A percentile compares a stretch with the other conserved stretches of the same genome.
These are phyloP conservation scores for Alternaria gaisen DNA, from an alignment of 2,329 filamentous ascomycete genomes.

Conservation along the genomic window DNA sequence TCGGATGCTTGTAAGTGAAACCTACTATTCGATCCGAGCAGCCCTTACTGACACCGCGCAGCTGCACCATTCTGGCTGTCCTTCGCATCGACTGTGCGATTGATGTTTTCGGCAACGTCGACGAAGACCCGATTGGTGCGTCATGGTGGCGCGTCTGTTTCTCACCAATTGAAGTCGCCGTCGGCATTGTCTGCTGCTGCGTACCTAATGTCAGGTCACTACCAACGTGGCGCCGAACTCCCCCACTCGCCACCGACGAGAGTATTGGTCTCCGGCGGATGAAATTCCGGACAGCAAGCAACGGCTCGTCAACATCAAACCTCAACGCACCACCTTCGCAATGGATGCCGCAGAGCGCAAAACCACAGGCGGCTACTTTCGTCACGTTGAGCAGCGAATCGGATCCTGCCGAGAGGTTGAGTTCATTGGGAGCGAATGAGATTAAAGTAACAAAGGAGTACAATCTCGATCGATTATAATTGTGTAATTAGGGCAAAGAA, in stretches of 20 bases:
- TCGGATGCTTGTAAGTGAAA: slow-evolving; percentile 29
- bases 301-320: slow-evolving; percentile 29
- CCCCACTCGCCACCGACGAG: slow-evolving; percentile 14
- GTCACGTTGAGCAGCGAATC: slow-evolving; percentile 27
- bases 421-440: slow-evolving; percentile 21
- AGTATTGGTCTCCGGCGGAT: slow-evolving; percentile 26
- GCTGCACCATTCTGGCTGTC: slow-evolving; percentile 28
- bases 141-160: slow-evolving; percentile 33
- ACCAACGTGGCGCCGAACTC: slow-evolving; percentile 20
- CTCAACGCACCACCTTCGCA: slow-evolving; percentile 22
- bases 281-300: slow-evolving; percentile 26
- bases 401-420: slow-evolving; percentile 19
- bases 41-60: slow-evolving; percentile 13
- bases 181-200: slow-evolving; percentile 31
- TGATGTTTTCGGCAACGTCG: slow-evolving; percentile 26
- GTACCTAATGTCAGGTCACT: slow-evolving; percentile 25
- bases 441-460: slow-evolving; percentile 34
- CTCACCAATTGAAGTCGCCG: slow-evolving; percentile 32
- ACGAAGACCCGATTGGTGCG: slow-evolving; percentile 25
- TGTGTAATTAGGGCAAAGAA: neutral
- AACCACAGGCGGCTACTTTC: slow-evolving; percentile 26
- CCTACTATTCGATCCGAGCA: too few species aligned
- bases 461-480: slow-evolving; percentile 25
- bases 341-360: slow-evolving; percentile 20
- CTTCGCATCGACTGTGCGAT: slow-evolving; percentile 33